Evolutionary conservation across 2,329 filamentous ascomycete genomes (phyloP).

Genomic region (Pseudonectria foliicola): DNA sequence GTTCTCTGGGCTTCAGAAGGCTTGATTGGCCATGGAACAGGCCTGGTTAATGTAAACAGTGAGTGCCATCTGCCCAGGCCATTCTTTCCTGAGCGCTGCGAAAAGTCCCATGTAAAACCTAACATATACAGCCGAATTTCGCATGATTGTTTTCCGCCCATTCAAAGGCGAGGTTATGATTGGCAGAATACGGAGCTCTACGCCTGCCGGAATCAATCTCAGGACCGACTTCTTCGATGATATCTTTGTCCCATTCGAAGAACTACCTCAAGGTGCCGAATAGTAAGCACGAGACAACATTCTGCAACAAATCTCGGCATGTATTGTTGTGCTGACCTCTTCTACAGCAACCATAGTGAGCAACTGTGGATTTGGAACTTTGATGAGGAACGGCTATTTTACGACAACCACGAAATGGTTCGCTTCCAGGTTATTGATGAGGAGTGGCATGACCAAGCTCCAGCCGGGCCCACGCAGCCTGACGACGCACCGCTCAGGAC

Average conservation of each 20-base stretch:
- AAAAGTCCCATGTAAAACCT: too few relatives aligned
- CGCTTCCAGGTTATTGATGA: conserved; percentile 81
- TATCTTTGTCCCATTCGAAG: conserved; percentile 69
- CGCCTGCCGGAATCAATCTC: conserved; percentile 66
- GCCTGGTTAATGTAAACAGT: conserved; percentile 92
- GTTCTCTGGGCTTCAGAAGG: conserved; percentile 85
- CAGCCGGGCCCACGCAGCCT: conserved; percentile 57
- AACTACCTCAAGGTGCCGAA: conserved; percentile 66
- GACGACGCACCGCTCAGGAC: conserved; percentile 57
- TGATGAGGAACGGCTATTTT: conserved; percentile 69
- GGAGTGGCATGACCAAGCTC: conserved; percentile 83
- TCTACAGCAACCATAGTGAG: conserved; percentile 59
- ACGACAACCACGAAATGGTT: conserved; percentile 84
- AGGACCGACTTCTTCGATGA: conserved; percentile 91
- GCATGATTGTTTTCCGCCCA: conserved; percentile 86
- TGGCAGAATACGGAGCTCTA: conserved; percentile 72
- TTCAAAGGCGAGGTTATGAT: conserved; percentile 92
- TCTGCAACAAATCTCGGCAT: too few relatives aligned
- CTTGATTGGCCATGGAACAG: conserved; percentile 85
- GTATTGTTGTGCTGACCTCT: conserved; percentile 5
- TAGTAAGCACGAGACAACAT: conserved; percentile 50
- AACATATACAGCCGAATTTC: conserved; percentile 67
- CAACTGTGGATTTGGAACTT: conserved; percentile 80
- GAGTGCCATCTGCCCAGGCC: too few relatives aligned
- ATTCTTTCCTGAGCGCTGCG: too few relatives aligned